These are phyloP conservation scores for Articulospora tetracladia DNA, from an alignment of 495 filamentous ascomycete genomes.

Conservation along the genomic window DNA sequence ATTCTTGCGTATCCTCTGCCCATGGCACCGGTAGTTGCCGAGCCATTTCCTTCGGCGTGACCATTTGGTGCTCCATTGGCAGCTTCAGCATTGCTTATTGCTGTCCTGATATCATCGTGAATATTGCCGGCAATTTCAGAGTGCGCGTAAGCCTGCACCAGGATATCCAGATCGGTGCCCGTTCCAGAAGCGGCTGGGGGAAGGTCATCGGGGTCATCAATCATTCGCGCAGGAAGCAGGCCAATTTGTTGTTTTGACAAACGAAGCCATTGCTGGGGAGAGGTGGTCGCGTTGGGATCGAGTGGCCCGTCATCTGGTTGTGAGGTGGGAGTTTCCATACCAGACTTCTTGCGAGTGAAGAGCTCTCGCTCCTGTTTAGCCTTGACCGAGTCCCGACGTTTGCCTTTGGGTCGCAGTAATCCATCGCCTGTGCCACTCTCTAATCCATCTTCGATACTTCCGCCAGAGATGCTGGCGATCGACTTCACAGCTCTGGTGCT, in stretches of 20 bases:
- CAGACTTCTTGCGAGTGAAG: conserved; percentile 74
- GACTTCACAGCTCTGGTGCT: conserved; percentile 90
- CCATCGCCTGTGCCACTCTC: conserved; percentile 59
- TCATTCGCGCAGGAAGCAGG: conserved; percentile 53
- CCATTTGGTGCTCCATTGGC: conserved; percentile 72
- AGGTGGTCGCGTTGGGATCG: conserved; percentile 47
- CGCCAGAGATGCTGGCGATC: conserved; percentile 69
- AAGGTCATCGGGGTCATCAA: conserved; percentile 68
- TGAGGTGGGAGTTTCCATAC: conserved; percentile 63
- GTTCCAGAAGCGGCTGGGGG: conserved; percentile 60
- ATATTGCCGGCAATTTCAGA: conserved; percentile 78
- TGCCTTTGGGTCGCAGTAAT: conserved; percentile 55
- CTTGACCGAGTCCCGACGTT: conserved; percentile 71
- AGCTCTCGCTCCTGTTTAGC: conserved; percentile 85
- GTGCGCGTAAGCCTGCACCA: conserved; percentile 67
- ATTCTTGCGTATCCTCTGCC: conserved; percentile 78
- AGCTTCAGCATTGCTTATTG: conserved; percentile 52
- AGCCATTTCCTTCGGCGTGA: conserved; percentile 42
- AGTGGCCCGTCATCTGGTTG: conserved; percentile 56
- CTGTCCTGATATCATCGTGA: conserved; percentile 74
- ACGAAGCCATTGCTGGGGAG: conserved; percentile 56
- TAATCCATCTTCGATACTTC: conserved; percentile 49
- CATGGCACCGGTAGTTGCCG: conserved; percentile 44
- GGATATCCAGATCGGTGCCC: conserved; percentile 75
- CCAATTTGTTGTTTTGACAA: conserved; percentile 63